Percentiles rank a stretch among this genome's conserved stretches.
Evolutionary conservation across 1,139 yeast species (phyloP).

Genomic region (Geotrichum reessii): DNA sequence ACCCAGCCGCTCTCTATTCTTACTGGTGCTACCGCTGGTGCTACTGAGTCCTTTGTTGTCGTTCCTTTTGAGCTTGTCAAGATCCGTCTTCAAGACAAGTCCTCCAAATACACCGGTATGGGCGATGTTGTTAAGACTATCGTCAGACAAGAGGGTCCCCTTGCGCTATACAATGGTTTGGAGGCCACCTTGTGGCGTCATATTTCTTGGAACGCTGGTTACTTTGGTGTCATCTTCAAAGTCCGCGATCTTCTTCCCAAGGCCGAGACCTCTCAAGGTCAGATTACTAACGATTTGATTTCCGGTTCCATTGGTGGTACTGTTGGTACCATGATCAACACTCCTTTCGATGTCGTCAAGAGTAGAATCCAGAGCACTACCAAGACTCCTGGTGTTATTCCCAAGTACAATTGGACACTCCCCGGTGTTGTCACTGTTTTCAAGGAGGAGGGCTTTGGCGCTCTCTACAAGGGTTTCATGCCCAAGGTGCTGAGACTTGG

Average conservation of each 20-base stretch:
- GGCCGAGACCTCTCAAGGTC: constrained; percentile 62
- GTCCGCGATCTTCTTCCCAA: constrained; percentile 73
- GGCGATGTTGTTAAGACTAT: constrained; percentile 74
- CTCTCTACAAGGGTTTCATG: constrained; percentile 88
- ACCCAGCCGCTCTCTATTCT: constrained; percentile 79
- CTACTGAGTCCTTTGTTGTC: constrained; percentile 91
- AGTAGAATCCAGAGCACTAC: constrained; percentile 92
- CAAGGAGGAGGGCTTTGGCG: constrained; percentile 83
- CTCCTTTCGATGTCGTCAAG: constrained; percentile 97
- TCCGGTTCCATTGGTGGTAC: constrained; percentile 98
- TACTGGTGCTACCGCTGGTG: constrained; percentile 98
- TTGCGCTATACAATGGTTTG: constrained; percentile 87
- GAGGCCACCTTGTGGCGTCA: constrained; percentile 99
- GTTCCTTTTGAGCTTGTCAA: constrained; percentile 88
- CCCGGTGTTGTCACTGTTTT: constrained; percentile 74
- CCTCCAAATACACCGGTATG: constrained; percentile 79
- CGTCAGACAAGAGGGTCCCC: constrained; percentile 64
- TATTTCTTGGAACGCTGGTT: constrained; percentile 94
- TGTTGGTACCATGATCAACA: constrained; percentile 85
- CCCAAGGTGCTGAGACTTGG: constrained; percentile 97
- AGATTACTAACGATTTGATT: constrained; percentile 78
- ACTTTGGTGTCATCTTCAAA: constrained; percentile 91
- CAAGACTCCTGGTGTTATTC: constrained; percentile 52
- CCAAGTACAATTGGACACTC: constrained; percentile 86
- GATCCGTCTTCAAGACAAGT: constrained; percentile 85